Evolutionary conservation across 352 stramenopile genomes (phyloP).

Genomic region (Globisporangium spiculum): DNA sequence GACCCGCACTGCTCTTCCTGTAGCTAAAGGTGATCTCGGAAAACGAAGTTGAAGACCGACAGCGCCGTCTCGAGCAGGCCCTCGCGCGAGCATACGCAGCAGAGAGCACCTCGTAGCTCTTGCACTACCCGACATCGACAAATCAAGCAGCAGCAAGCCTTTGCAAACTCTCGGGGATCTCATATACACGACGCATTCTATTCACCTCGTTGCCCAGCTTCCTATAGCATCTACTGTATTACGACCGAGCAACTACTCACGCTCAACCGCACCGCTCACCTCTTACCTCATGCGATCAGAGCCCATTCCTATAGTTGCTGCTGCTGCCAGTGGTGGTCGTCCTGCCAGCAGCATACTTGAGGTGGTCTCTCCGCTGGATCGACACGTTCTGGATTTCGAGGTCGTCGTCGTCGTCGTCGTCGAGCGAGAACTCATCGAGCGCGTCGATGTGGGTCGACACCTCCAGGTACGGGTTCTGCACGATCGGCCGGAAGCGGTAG

Average conservation of each 20-base stretch:
- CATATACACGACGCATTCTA: background rate
- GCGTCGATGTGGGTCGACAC: slow-evolving; percentile 71
- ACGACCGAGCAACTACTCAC: too few species aligned
- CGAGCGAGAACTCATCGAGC: slow-evolving; percentile 71
- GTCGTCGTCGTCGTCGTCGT: slow-evolving; percentile 32
- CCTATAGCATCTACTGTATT: background rate
- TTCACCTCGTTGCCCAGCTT: background rate
- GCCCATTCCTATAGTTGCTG: background rate
- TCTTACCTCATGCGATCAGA: background rate
- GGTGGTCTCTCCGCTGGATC: slow-evolving; percentile 3
- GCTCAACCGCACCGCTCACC: too few species aligned
- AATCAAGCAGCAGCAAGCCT: background rate
- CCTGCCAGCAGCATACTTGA: background rate
- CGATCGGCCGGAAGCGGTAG: slow-evolving; percentile 89
- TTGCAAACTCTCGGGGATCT: background rate
- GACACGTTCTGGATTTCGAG: slow-evolving; percentile 21
- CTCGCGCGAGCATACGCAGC: too few species aligned
- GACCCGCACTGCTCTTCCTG: background rate
- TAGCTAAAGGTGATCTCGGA: slow-evolving; percentile 14
- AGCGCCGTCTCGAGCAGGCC: background rate
- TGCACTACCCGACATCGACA: background rate
- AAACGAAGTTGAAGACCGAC: background rate
- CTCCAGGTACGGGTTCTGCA: slow-evolving; percentile 91
- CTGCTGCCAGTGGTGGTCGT: background rate
- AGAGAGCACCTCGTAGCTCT: background rate